phyloP scores from a whole-genome alignment of 2,329 filamentous ascomycete genomes.

The Apiospora malaysiana region DNA sequence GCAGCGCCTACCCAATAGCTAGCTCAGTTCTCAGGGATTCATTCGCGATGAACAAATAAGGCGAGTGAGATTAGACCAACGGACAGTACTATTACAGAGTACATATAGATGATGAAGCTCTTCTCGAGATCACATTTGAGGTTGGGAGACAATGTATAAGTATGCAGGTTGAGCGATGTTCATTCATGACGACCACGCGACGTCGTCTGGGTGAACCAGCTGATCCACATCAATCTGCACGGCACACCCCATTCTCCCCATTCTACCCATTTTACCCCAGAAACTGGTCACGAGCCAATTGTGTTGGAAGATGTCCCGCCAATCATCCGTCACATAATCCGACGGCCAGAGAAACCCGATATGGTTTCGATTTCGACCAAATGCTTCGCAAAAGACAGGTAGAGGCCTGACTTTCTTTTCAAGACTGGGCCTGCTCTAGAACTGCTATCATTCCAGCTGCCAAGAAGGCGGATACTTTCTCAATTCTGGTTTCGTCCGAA shows the following conservation, averaged over 20 bases:
- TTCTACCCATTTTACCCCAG: not conserved
- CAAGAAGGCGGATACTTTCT: not conserved
- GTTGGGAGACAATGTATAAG: not conserved
- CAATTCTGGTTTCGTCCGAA: not conserved
- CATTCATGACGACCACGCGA: conserved; percentile 12
- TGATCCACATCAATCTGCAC: not conserved
- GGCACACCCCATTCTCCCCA: no score
- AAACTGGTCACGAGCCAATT: not conserved
- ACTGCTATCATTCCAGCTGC: no score
- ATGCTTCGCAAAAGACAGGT: no score
- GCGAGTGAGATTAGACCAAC: not conserved
- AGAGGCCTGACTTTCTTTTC: no score
- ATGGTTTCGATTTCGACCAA: not conserved
- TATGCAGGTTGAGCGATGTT: not conserved
- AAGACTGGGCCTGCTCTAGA: no score
- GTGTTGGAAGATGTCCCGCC: not conserved
- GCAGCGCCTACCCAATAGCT: not conserved
- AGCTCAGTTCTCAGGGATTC: not conserved
- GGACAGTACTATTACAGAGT: no score
- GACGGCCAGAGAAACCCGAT: not conserved
- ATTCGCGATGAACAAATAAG: not conserved
- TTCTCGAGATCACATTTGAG: not conserved
- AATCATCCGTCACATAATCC: not conserved
- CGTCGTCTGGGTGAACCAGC: not conserved
- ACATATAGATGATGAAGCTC: no score